Evolutionary conservation across 495 filamentous ascomycete species (phyloP), one percentile per base, ranked within the genome.

Genomic region (Oidiodendron maius): DNA sequence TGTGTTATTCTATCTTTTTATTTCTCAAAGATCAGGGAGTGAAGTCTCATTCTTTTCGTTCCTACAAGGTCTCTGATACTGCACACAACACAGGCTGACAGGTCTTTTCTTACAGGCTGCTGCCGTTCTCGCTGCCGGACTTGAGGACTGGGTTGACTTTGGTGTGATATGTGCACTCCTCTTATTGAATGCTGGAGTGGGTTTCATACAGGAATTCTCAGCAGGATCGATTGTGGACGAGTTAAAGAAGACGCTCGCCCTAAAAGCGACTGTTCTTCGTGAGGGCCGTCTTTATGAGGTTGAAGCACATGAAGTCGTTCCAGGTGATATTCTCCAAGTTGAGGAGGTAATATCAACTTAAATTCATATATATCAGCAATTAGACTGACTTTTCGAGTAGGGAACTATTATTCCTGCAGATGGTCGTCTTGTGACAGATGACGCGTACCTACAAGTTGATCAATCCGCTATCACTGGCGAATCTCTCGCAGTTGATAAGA

Each of bases 401-500:
- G 89, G 89, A 66, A 89, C 87, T 49, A 93, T 95, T 53, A 81
- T 95, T 63, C 84, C 89, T 41, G 90, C 89, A 56, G 90, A 96
- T 64, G 90, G 90, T 48, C 82, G 82, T 44, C 80, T 96, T 60
- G 76, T 91, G 50, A 86, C 84, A 60, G 80, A 86, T 37, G 78
- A 82, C 58, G 81, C 85, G 47, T 85, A 84, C 72, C 78, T 96
- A 43, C 88, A 94, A 64, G 82, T 96, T 51, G 90, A 96, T 67
- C 90, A 95, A 70, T 95, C 89, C 50, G 78, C 86, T 53, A 86
- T 96, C 59, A 95, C 90, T 24, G 90, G 90, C 51, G 90, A 96
- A 70, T 95, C 90, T 58, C 80, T 95, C 48, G 88, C 89, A 51
- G 88, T 93, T 48, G 86, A 91, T 66, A 95, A 91, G 71, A 78